These are phyloP conservation scores for Phytophthora tentaculata DNA, from an alignment of 352 stramenopile species.

Conservation along the genomic window DNA sequence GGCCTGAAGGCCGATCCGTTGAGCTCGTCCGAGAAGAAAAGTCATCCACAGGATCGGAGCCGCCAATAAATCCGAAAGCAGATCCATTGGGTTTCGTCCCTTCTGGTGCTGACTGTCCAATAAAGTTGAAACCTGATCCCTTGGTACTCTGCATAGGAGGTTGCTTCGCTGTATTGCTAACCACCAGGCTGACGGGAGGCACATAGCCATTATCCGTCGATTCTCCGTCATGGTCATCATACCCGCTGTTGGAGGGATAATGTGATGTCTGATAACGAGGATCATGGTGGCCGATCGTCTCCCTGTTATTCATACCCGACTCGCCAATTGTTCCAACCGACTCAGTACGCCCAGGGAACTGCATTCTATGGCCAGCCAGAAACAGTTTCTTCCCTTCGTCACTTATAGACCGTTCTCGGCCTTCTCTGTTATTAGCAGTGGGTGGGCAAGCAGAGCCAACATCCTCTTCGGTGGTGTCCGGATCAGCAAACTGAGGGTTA, in stretches of 20 bases:
- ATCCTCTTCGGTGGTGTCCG: constrained; percentile 62
- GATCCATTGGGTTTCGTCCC: constrained; percentile 41
- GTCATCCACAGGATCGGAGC: constrained; percentile 48
- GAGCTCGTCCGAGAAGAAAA: constrained; percentile 51
- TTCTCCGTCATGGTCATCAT: constrained; percentile 62
- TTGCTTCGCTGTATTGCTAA: constrained; percentile 36
- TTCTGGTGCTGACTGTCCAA: constrained; percentile 30
- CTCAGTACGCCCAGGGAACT: constrained; percentile 27
- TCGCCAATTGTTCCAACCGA: constrained; percentile 44
- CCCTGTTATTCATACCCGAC: constrained; percentile 27
- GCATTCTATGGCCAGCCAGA: constrained; percentile 55
- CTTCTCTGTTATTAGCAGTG: constrained; percentile 72
- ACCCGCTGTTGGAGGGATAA: constrained; percentile 62
- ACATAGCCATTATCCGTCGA: constrained; percentile 61
- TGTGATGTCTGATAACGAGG: constrained; percentile 50
- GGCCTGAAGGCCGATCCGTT: constrained; percentile 50
- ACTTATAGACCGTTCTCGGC: constrained; percentile 77
- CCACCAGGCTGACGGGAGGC: constrained; percentile 33
- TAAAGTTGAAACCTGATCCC: constrained; percentile 42
- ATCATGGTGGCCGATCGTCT: constrained; percentile 44
- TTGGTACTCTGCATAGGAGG: constrained; percentile 24
- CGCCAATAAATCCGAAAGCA: constrained; percentile 84
- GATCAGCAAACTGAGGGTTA: constrained; percentile 77
- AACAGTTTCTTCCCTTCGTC: constrained; percentile 89
- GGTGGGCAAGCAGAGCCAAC: constrained; percentile 58